Evolutionary conservation across 345 rosid genomes (phyloP).

Genomic region (Garcia nutans): DNA sequence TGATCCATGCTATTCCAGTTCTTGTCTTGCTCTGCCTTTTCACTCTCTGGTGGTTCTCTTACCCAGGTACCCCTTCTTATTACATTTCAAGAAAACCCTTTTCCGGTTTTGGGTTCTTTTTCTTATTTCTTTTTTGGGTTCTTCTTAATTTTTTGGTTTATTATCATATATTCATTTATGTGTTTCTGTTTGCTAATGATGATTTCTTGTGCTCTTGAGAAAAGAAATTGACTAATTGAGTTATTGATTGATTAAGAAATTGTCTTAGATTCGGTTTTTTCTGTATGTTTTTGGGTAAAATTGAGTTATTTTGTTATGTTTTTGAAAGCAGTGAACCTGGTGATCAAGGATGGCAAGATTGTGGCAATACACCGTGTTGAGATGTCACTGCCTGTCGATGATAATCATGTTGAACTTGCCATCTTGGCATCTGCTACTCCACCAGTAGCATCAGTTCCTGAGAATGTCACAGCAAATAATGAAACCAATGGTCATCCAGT

Average conservation of each 20-base stretch:
- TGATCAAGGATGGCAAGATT: slow-evolving; percentile 29
- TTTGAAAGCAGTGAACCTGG: slow-evolving; percentile 27
- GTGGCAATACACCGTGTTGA: slow-evolving; percentile 12
- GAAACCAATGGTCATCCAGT: slow-evolving; percentile 19
- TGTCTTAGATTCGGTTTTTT: background rate
- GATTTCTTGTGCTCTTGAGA: background rate
- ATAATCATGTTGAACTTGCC: slow-evolving; percentile 23
- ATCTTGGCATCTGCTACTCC: slow-evolving; percentile 23
- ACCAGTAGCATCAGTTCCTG: slow-evolving; percentile 21
- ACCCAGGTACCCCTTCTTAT: slow-evolving; percentile 39
- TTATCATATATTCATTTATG: background rate
- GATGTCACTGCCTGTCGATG: slow-evolving; percentile 13
- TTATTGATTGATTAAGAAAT: background rate
- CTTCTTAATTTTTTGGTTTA: background rate
- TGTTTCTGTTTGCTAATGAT: background rate
- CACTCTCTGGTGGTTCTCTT: slow-evolving; percentile 65
- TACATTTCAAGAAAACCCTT: slow-evolving; percentile 6
- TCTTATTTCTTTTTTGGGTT: background rate
- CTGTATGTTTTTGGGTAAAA: too few species aligned
- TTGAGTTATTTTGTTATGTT: background rate
- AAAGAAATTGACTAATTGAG: background rate
- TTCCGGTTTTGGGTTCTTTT: background rate
- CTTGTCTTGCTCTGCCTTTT: slow-evolving; percentile 45
- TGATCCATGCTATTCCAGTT: slow-evolving; percentile 53
- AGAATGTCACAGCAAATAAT: slow-evolving; percentile 8